These are phyloP conservation scores for Phialophora macrospora DNA, from an alignment of 2,329 filamentous ascomycete genomes.

Conservation along the genomic window DNA sequence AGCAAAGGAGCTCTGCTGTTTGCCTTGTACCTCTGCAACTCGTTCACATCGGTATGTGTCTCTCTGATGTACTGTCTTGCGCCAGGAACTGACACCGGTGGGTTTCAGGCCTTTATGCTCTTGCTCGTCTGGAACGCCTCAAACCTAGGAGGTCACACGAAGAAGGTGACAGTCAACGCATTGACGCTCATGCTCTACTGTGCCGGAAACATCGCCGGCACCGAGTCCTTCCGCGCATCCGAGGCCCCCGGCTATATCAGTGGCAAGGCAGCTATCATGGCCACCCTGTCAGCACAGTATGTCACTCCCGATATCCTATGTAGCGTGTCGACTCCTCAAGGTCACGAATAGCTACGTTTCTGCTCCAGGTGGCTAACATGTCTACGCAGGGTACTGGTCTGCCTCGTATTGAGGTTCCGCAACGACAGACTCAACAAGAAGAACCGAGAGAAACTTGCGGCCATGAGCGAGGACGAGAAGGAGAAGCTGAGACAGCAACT, in stretches of 20 bases:
- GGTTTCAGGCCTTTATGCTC: conserved; percentile 46
- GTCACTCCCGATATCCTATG: neutral
- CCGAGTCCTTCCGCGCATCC: conserved; percentile 50
- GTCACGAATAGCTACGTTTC: neutral
- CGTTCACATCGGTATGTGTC: conserved; percentile 45
- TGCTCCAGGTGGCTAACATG: conserved; percentile 11
- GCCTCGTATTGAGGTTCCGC: conserved; percentile 41
- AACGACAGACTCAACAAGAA: conserved; percentile 43
- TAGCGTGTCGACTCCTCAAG: neutral
- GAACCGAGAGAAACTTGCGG: conserved; percentile 40
- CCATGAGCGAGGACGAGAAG: conserved; percentile 42
- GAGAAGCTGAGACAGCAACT: conserved; percentile 39
- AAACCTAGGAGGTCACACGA: conserved; percentile 56
- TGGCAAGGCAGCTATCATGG: conserved; percentile 41
- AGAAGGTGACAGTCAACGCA: conserved; percentile 47
- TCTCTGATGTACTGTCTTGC: neutral
- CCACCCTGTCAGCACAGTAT: conserved; percentile 8
- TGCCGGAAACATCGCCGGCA: conserved; percentile 52
- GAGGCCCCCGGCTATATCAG: conserved; percentile 51
- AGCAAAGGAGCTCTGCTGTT: conserved; percentile 51
- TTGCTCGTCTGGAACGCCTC: conserved; percentile 54
- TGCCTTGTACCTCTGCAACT: conserved; percentile 53
- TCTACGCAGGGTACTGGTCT: conserved; percentile 40
- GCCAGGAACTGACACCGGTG: too few species aligned
- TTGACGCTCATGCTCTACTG: conserved; percentile 52